Base-by-base conservation (phyloP, 2,329 filamentous ascomycete species). In the Pseudocercospora eumusae region DNA sequence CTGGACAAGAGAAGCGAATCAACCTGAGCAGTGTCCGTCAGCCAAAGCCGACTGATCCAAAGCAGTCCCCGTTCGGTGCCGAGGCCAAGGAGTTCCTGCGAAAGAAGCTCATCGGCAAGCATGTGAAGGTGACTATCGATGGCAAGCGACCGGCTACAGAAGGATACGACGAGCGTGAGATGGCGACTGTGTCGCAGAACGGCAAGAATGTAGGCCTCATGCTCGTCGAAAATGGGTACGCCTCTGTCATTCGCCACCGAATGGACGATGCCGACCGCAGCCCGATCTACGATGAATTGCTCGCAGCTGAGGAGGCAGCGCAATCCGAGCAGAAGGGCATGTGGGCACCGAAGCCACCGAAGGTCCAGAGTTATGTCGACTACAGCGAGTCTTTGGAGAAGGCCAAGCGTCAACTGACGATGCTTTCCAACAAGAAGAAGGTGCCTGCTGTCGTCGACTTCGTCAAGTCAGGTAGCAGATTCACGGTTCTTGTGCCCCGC, bases 81-180 rank as follows among this genome's bases (percentile, higher is more conserved):
- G 93, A 97, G 74, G 93, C 95, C 31, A 99, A 99, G 81, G 95
- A 99, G 75, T 98, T 93, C 74, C 77, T 98, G 66, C 88, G 95
- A 59, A 96, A 96, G 83, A 92, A 88, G 76, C 78, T 97, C 31
- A 99, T 99, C 72, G 95, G 93, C 64, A 99, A 99, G 82, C 91
- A 96, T 68, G 92, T 98, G 68, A 91, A 89, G 75, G 86, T 97
- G 60, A 89, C 85, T 58, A 87, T 96, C 63, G 93, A 99, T 74
- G 95, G 95, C 61, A 92, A 91, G 76, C 93, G 95, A 78, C 89
- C 93, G 47, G 92, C 92, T 1, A 89, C 84, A 1, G 93, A 96
- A 66, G 93, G 91, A 9, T 99, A 93, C 68, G 93, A 98, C 73
- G 93, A 95, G 73, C 90, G 92, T 59, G 95, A 99, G 68, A 95